Evolutionary conservation across 768 basidiomycete species (phyloP).

Genomic region (Amyloporia xantha): DNA sequence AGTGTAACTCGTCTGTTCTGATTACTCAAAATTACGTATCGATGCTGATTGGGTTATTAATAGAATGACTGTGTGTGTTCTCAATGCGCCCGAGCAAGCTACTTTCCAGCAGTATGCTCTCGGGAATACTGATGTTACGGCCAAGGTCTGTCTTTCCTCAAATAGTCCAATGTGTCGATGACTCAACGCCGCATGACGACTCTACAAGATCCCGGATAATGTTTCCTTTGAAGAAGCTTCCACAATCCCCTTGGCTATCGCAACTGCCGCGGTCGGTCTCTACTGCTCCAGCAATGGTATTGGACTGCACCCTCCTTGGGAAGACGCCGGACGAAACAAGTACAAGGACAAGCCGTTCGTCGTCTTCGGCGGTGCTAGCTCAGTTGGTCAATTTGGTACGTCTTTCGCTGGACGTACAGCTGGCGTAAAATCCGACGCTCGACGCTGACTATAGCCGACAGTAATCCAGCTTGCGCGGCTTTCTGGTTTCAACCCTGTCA

Average conservation of each 20-base stretch:
- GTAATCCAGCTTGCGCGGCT: conserved; percentile 23
- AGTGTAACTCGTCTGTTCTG: conserved; percentile 17
- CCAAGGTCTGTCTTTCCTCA: too few relatives aligned
- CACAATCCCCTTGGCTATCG: conserved; percentile 31
- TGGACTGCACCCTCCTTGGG: conserved; percentile 24
- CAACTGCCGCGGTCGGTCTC: conserved; percentile 19
- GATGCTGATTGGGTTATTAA: background rate
- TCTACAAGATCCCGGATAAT: conserved; percentile 31
- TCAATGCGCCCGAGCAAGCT: too few relatives aligned
- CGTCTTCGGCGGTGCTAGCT: conserved; percentile 21
- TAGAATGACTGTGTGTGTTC: conserved; percentile 1
- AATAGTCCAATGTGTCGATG: too few relatives aligned
- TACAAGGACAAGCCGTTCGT: conserved; percentile 27
- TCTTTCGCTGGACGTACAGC: too few relatives aligned
- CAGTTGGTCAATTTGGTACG: conserved; percentile 26
- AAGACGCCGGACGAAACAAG: conserved; percentile 20
- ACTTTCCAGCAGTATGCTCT: conserved; percentile 20
- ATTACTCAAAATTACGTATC: too few relatives aligned
- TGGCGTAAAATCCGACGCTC: too few relatives aligned
- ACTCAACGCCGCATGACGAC: too few relatives aligned
- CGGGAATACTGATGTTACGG: conserved; percentile 14
- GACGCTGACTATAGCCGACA: too few relatives aligned
- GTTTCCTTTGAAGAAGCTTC: conserved; percentile 33
- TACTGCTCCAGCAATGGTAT: conserved; percentile 18
- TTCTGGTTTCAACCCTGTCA: conserved; percentile 26